Conservation (phyloP, 2,329 filamentous ascomycete species). For the Septoria petroselini region DNA sequence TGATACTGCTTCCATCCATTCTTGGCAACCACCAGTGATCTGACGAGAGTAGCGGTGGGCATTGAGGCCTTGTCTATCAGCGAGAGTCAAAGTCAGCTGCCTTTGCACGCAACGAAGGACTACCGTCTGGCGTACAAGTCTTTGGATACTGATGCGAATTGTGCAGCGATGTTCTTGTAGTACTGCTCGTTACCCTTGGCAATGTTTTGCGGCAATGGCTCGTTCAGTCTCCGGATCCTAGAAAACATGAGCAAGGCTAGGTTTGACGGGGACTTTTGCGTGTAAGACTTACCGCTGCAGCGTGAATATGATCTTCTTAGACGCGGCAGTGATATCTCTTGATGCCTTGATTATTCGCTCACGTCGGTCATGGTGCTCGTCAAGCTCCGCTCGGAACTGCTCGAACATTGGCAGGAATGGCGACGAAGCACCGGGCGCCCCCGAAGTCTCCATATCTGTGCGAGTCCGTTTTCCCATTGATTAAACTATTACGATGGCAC, state of each 20-base stretch:
- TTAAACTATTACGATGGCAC: too few relatives aligned
- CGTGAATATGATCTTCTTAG: slow-evolving; percentile 94
- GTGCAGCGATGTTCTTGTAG: slow-evolving; percentile 65
- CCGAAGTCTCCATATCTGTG: slow-evolving; percentile 25
- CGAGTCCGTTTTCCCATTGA: slow-evolving; percentile 24
- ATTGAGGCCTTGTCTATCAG: slow-evolving; percentile 61
- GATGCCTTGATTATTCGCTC: slow-evolving; percentile 89
- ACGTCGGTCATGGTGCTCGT: slow-evolving; percentile 89
- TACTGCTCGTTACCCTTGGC: slow-evolving; percentile 67
- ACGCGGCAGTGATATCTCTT: slow-evolving; percentile 85
- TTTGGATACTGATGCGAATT: slow-evolving; percentile 64
- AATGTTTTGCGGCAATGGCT: slow-evolving; percentile 65
- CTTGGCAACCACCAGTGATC: slow-evolving; percentile 78
- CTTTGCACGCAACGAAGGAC: too few relatives aligned
- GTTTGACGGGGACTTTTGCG: background rate
- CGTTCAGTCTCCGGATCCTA: slow-evolving; percentile 61
- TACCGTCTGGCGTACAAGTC: slow-evolving; percentile 54
- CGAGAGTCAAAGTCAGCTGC: background rate
- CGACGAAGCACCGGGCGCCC: slow-evolving; percentile 33
- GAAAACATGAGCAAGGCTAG: slow-evolving; percentile 6
- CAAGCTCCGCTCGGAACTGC: slow-evolving; percentile 78
- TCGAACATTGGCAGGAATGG: slow-evolving; percentile 72
- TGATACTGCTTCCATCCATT: slow-evolving; percentile 87
- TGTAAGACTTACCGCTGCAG: slow-evolving; percentile 62
- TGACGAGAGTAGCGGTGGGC: slow-evolving; percentile 76